Evolutionary conservation across 805 yeast genomes (phyloP).

Genomic region (Metschnikowia continentalis): DNA sequence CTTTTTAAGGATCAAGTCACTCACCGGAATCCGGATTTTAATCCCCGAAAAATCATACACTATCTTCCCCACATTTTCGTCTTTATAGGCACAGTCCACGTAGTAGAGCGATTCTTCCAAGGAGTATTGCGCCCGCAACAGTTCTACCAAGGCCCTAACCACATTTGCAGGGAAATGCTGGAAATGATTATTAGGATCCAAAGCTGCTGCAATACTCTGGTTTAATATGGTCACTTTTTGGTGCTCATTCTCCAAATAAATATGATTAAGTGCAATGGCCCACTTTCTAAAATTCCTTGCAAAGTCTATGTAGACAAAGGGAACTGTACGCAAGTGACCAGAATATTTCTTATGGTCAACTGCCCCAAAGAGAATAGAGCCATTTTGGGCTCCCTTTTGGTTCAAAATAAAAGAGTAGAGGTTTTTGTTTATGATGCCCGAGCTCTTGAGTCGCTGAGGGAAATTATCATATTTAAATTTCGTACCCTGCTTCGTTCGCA

Average conservation of each 20-base stretch:
- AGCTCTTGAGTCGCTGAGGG: constrained; percentile 55
- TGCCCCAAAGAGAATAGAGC: constrained; percentile 6
- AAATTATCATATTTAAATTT: constrained; percentile 51
- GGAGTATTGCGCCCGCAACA: no score
- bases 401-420: constrained; percentile 64
- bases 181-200: no score
- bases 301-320: constrained; percentile 33
- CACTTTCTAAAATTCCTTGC: constrained; percentile 42
- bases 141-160: no score
- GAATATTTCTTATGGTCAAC: constrained; percentile 39
- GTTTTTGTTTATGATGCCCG: constrained; percentile 52
- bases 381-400: constrained; percentile 21
- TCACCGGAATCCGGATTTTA: no score
- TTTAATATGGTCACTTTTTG: no score
- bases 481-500: constrained; percentile 34
- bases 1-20: no score
- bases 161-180: no score
- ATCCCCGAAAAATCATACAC: no score
- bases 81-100: constrained; percentile 9
- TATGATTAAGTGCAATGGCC: constrained; percentile 40
- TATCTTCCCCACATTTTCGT: no score
- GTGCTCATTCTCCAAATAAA: no score
- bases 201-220: no score
- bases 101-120: background rate
- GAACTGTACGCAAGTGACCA: constrained; percentile 32